Base-by-base conservation (phyloP, 1,139 yeast species). In the Lodderomyces theae region DNA sequence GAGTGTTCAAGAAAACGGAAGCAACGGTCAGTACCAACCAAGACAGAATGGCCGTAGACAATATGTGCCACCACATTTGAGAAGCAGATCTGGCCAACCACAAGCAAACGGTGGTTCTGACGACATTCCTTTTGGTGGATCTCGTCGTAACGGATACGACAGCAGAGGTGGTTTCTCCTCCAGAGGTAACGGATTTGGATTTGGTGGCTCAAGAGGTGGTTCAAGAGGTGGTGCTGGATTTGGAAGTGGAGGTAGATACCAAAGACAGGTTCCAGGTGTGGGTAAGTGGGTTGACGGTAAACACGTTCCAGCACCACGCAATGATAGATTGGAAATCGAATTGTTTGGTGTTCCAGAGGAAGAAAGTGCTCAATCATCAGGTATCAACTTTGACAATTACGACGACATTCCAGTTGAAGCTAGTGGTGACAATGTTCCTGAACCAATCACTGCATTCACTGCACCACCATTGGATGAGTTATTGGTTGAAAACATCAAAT, bases 381-480 rank as follows among this genome's bases (percentile, higher is more conserved):
- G 99, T 74, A 94, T 92, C 70, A 92, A 92, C 74, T 92, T 92
- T 61, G 99, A 92, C 66, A 89, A 88, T 74, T 92, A 94, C 67
- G 98, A 92, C 63, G 97, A 92, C 46, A 92, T 94, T 52, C 98
- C 98, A 48, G 97, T 92, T 51, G 97, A 92, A 69, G 99, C 97
- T 38, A 73, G 96, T 39, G 99, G 99, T 69, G 86, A 85, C 38
- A 80, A 86, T 49, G 96, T 89, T 42, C 98, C 98, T 46, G 97
- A 90, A 59, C 90, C 97, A 50, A 86, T 94, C 56, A 71, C 83
- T 49, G 71, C 86, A 44, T 94, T 94, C 68, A 86, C 94, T 45
- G 69, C 90, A 49, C 97, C 97, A 51, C 97, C 97, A 45, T 79
- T 94, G 64, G 97, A 90, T 61, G 72, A 74, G 44, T 79, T 92